Conservation (phyloP, 306 rosid genomes). For the Fragaria vesca region DNA sequence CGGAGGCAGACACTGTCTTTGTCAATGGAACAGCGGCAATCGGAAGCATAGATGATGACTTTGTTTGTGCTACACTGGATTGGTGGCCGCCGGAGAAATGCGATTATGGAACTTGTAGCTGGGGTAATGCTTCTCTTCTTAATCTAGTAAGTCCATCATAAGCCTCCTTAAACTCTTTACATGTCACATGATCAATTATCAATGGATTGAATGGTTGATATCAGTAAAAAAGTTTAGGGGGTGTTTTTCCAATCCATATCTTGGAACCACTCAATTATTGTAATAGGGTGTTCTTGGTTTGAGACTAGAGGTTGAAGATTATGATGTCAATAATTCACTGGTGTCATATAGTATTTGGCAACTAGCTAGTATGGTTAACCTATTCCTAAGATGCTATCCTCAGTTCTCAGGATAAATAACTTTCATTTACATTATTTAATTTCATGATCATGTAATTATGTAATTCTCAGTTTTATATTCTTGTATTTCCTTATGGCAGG, state of each 20-base stretch:
- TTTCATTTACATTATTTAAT: not conserved
- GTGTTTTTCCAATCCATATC: too few species aligned
- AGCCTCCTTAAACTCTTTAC: not conserved
- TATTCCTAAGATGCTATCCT: not conserved
- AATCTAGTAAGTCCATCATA: conserved; percentile 43
- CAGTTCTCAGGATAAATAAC: not conserved
- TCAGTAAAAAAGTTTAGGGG: too few species aligned
- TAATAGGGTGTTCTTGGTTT: not conserved
- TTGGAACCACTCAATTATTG: too few species aligned
- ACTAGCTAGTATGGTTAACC: not conserved
- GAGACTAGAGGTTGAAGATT: not conserved
- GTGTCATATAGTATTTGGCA: not conserved
- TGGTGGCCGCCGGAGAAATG: conserved; percentile 94
- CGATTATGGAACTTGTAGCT: conserved; percentile 68
- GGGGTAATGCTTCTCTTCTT: conserved; percentile 73
- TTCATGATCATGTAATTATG: not conserved
- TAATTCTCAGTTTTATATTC: not conserved
- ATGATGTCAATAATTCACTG: not conserved
- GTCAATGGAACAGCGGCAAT: conserved; percentile 42
- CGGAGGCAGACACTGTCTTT: conserved; percentile 37
- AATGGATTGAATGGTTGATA: too few species aligned
- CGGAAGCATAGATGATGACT: conserved; percentile 61
- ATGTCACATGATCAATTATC: not conserved
- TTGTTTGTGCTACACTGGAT: conserved; percentile 71
- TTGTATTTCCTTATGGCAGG: conserved; percentile 37